phyloP scores from a whole-genome alignment of 2,329 filamentous ascomycete genomes.

The Pseudogymnoascus sp. region DNA sequence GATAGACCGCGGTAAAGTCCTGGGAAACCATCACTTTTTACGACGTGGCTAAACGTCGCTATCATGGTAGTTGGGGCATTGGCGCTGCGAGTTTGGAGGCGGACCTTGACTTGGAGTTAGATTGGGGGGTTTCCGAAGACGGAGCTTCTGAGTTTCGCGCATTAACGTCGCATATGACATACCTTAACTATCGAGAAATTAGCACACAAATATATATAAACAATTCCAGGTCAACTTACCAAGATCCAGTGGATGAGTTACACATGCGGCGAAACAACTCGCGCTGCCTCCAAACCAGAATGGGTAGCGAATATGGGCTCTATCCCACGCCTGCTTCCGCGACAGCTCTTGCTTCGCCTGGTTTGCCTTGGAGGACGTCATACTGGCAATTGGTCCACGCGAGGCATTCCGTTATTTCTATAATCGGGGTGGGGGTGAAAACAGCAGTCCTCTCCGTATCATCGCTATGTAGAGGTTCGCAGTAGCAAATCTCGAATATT shows the following conservation, averaged over 20 bases:
- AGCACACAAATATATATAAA: constrained; percentile 17
- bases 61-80: constrained; percentile 75
- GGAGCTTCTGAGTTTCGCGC: constrained; percentile 23
- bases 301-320: constrained; percentile 49
- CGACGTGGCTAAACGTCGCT: constrained; percentile 77
- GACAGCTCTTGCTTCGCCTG: constrained; percentile 20
- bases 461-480: neutral
- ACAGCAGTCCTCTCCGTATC: neutral
- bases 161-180: neutral
- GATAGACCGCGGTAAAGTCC: constrained; percentile 90
- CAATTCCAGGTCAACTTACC: constrained; percentile 49
- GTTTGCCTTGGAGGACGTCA: constrained; percentile 22
- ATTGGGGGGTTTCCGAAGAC: neutral
- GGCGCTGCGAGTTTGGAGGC: constrained; percentile 75
- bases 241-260: constrained; percentile 90
- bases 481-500: constrained; percentile 3
- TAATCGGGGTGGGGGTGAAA: neutral
- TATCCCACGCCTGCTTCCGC: constrained; percentile 23
- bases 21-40: constrained; percentile 65
- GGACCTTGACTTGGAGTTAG: constrained; percentile 51
- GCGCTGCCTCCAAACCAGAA: constrained; percentile 98
- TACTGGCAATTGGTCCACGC: constrained; percentile 21
- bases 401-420: constrained; percentile 23
- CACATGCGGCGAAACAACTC: constrained; percentile 81
- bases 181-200: constrained; percentile 20